Evolutionary conservation across 1,284 basidiomycete species (phyloP), one percentile per base, ranked within the genome.

Genomic region (Agroathelia rolfsii): DNA sequence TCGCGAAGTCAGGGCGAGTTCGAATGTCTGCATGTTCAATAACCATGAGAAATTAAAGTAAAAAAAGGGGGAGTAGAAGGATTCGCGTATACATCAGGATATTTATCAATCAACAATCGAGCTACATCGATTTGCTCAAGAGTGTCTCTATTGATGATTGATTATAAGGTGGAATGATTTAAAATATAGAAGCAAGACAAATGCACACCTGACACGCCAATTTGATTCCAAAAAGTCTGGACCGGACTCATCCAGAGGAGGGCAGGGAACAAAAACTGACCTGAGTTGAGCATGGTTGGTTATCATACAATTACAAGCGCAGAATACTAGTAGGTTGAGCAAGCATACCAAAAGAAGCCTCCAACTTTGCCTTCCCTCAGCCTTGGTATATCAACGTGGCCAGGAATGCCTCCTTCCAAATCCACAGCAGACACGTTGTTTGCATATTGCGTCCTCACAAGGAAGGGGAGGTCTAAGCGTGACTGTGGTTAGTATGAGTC

Each of bases 71-170:
- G n/a, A n/a, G n/a, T n/a, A n/a, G n/a, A n/a, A n/a, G n/a, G n/a
- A n/a, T n/a, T n/a, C n/a, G n/a, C n/a, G n/a, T n/a, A n/a, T 42
- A 80, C 80, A 26, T 85, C 71, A 4, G 76, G 61, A 51, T 93
- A 88, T 52, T 83, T 76, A 12, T 69, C 63, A 34, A 95, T 88
- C 23, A 94, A 52, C 28, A 78, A 59, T 44, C 68, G 73, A 3
- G 87, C 66, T 5, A 93, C 70, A 47, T 95, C 92, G 38, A 96
- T 89, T 53, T 94, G 90, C 54, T 95, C 92, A n/a, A 96, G 64
- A 0, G 90, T 93, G 50, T 94, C 89, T 43, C 86, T 81, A 28
- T 20, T 4, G 14, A 32, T 20, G 2, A 9, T 16, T 15, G 15
- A 5, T 13, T 1, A 10, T 12, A 20, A 17, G 15, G 19, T 25